Base-by-base conservation (phyloP, 805 yeast genomes). In the Candida broadrunensis region DNA sequence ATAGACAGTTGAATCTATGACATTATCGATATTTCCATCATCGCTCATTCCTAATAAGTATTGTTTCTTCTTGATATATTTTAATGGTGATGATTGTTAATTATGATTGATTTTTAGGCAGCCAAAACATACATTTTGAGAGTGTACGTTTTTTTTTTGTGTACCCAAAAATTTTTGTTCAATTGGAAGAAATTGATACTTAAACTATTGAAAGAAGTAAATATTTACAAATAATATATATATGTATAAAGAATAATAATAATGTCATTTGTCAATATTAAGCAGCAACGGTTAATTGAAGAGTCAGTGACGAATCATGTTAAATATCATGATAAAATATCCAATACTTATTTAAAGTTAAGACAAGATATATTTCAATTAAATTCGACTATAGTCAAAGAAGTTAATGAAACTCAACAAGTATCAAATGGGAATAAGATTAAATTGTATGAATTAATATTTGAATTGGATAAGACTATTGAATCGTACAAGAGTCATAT, bases 231-330 rank as follows among this genome's bases (percentile, higher is more conserved):
- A n/a, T n/a, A n/a, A n/a, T n/a, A n/a, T n/a, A n/a, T n/a, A n/a
- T n/a, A n/a, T n/a, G n/a, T n/a, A n/a, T n/a, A n/a, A n/a, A n/a
- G n/a, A n/a, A n/a, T n/a, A n/a, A 21, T 6, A 21, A 21, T 7
- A 9, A 21, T 21, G 24, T 21, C 24, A 21, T 21, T 21, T 21
- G 49, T 55, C 14, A 57, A 58, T 13, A 50, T 47, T 27, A 60
- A 54, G 38, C 70, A 66, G 40, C 70, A 61, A 44, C 56, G 50
- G 21, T 46, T 65, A 36, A 59, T 67, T 2, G 70, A 65, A 21
- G 58, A 54, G 31, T 48, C 67, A 2, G 55, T 65, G 8, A 18
- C 50, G 6, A 59, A 55, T 37, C 57, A 54, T 43, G 56, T 67
- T 27, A 50, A 53, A 36, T 58, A 55, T 35, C 56, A 63, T 44